Conservation (phyloP, 1,284 basidiomycete species). For the Rhodotorula sp. region DNA sequence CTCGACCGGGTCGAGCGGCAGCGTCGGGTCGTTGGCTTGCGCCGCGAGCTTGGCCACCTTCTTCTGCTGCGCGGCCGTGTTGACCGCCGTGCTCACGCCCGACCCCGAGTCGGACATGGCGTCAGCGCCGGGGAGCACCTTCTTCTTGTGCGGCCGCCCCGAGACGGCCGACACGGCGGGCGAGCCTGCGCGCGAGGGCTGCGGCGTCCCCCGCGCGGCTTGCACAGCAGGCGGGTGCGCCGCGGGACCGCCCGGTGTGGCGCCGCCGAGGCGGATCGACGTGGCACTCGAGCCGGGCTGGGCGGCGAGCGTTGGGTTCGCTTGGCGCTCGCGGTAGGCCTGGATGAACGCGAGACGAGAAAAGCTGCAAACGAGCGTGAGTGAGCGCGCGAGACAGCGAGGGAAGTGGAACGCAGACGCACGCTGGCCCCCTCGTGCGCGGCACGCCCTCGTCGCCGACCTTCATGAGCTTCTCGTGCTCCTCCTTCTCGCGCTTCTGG, state of each 20-base stretch:
- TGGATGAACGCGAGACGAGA: constrained; percentile 45
- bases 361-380: constrained; percentile 26
- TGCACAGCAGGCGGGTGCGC: neutral
- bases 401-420: neutral
- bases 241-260: constrained; percentile 2
- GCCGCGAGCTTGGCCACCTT: constrained; percentile 27
- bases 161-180: constrained; percentile 21
- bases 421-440: constrained; percentile 36
- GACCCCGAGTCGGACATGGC: constrained; percentile 26
- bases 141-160: constrained; percentile 14
- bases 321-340: constrained; percentile 42
- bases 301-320: constrained; percentile 27
- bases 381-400: too few relatives aligned
- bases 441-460: constrained; percentile 40
- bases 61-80: constrained; percentile 21
- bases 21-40: constrained; percentile 2
- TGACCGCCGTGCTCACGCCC: constrained; percentile 9
- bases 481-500: constrained; percentile 27
- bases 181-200: constrained; percentile 15
- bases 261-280: constrained; percentile 26
- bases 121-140: constrained; percentile 1
- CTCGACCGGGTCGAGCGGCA: constrained; percentile 16
- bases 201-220: neutral
- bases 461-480: constrained; percentile 40
- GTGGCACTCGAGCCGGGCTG: constrained; percentile 30